These are phyloP conservation scores for Thyridium curvatum DNA, from an alignment of 2,329 filamentous ascomycete species.

Conservation along the genomic window DNA sequence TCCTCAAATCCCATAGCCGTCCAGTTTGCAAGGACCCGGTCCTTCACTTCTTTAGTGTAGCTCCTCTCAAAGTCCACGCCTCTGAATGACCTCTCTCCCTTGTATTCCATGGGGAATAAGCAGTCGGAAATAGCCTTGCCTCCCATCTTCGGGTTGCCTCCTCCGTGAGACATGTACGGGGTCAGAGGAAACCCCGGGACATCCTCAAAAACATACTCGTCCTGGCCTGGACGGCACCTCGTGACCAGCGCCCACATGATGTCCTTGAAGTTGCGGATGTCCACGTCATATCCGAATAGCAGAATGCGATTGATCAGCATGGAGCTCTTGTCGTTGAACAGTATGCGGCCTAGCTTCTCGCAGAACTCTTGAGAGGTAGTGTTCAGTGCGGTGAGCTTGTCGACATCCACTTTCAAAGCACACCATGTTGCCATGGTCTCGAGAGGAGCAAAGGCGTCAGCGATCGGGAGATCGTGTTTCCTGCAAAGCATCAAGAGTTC, in stretches of 20 bases:
- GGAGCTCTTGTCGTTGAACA: slow-evolving; percentile 34
- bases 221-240: slow-evolving; percentile 34
- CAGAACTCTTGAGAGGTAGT: slow-evolving; percentile 33
- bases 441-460: slow-evolving; percentile 34
- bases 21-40: slow-evolving; percentile 29
- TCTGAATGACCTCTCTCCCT: slow-evolving; percentile 21
- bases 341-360: slow-evolving; percentile 31
- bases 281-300: slow-evolving; percentile 42
- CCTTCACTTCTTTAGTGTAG: slow-evolving; percentile 31
- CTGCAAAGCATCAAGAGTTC: slow-evolving; percentile 31
- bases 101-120: slow-evolving; percentile 35
- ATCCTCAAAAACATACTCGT: slow-evolving; percentile 39
- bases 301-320: slow-evolving; percentile 36
- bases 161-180: slow-evolving; percentile 39
- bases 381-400: slow-evolving; percentile 48
- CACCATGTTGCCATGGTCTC: slow-evolving; percentile 42
- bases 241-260: slow-evolving; percentile 43
- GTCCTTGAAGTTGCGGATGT: slow-evolving; percentile 36
- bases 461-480: slow-evolving; percentile 31
- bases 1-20: slow-evolving; percentile 18
- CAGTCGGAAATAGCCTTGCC: slow-evolving; percentile 41
- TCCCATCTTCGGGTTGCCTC: slow-evolving; percentile 19
- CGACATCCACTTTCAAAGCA: slow-evolving; percentile 49
- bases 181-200: slow-evolving; percentile 34
- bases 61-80: slow-evolving; percentile 22